Evolutionary conservation across 148 eudicot species (phyloP), one percentile per base, ranked within the genome.

Genomic region (Vaccinium vitisidaea): DNA sequence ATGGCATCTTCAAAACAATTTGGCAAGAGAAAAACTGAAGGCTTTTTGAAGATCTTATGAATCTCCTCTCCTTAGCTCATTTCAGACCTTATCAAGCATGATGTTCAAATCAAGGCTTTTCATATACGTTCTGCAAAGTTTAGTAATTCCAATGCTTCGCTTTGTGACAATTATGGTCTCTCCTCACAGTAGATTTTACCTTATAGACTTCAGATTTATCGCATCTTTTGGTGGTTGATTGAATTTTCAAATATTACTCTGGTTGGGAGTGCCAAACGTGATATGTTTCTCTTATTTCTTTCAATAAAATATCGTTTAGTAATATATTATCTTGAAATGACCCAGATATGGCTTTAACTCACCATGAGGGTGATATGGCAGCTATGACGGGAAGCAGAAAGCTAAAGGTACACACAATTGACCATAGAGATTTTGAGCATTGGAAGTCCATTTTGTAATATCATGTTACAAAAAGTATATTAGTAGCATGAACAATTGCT

Each of bases 361-460:
- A 3, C 39, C 15, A 30, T 19, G 83, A 39, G 53, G 55, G 80
- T 79, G 80, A 13, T 54, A 48, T 30, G 32, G 43, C 54, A 30
- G 30, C 79, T 15, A 70, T 77, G 53, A 61, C 30, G 8, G 63
- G 80, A 79, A 79, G 55, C 83, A 78, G 84, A 36, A 81, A 75
- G 50, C 81, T 85, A 19, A 81, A 85, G 84, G 84, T 85, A 85
- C 32, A 18, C 6, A 15, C 14, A 71, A 69, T 80, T 15, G 23
- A 67, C 54, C 61, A 0, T 18, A 52, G 27, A 74, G 48, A 27
- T 59, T 75, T 46, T 75, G 70, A 19, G 54, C 2, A 5, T 59
- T 36, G 0, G 0, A 46, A 48, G 27, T 30, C 63, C 8, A 2
- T 18, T 27, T 43, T 43, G 46, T 43, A 36, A 36, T 36, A 36